Conservation (phyloP, 352 stramenopile species). For the Phytophthora citrophthora region DNA sequence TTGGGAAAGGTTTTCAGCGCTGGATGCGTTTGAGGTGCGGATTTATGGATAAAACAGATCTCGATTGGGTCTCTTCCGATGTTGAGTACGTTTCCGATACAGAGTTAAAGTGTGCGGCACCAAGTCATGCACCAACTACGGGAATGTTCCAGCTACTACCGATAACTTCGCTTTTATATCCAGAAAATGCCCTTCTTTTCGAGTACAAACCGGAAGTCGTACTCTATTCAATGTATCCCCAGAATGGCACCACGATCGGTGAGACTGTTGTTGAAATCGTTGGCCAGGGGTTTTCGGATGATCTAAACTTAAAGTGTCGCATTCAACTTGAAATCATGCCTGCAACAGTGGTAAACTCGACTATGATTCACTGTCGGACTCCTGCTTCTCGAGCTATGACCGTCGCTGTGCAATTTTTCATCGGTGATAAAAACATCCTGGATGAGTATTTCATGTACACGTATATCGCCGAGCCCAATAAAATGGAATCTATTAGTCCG, state of each 20-base stretch:
- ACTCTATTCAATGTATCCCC: constrained; percentile 35
- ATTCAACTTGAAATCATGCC: constrained; percentile 17
- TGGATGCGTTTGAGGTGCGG: constrained; percentile 52
- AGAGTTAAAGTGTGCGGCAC: constrained; percentile 31
- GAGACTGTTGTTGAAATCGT: constrained; percentile 34
- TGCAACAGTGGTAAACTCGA: constrained; percentile 43
- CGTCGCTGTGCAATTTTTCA: constrained; percentile 35
- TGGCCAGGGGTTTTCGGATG: constrained; percentile 44
- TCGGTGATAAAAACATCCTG: constrained; percentile 30
- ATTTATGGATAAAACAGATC: constrained; percentile 21
- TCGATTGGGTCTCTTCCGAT: constrained; percentile 19
- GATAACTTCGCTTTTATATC: constrained; percentile 21
- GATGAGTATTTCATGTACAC: constrained; percentile 30
- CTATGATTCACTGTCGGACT: constrained; percentile 43
- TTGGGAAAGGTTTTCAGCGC: constrained; percentile 42
- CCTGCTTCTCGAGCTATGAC: constrained; percentile 32
- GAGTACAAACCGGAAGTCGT: constrained; percentile 32
- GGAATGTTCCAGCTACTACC: constrained; percentile 39
- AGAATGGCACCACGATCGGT: constrained; percentile 20
- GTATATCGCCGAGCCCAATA: constrained; percentile 11
- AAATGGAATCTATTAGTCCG: not conserved
- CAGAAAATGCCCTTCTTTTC: constrained; percentile 22
- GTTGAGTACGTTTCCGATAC: constrained; percentile 31
- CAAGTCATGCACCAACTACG: constrained; percentile 9
- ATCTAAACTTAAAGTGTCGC: constrained; percentile 32